Base-by-base conservation (phyloP, 148 eudicot genomes). In the Rhododendron ferrugineum region DNA sequence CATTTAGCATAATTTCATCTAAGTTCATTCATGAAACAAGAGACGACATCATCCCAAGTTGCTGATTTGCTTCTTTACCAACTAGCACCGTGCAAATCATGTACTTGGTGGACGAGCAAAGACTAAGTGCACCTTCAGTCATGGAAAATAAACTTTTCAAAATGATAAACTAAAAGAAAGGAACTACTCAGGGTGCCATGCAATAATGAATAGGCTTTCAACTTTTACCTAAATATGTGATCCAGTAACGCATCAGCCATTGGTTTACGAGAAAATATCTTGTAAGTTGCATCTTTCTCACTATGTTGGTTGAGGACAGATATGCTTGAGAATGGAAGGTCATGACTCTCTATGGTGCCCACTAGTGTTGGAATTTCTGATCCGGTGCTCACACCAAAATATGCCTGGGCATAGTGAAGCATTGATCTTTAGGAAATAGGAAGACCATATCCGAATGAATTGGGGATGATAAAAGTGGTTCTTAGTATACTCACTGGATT, bases 241-340 rank as follows among this genome's bases (percentile, higher is more conserved):
- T 96, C 95, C 84, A 96, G 92, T 79, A 92, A 90, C 64, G 85
- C 89, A 90, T 96, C 99, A 78, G 87, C 85, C 90, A 94, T n/a
- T 26, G 94, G 95, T 84, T 89, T 75, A 64, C 98, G 95, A 34
- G 99, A 96, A 91, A 96, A 96, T 72, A 96, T 87, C 92, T 96
- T 96, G 94, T 91, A 95, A 34, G 94, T 90, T 86, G 89, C 83
- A 78, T 96, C 98, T 13, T 89, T 85, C 60, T 82, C 88, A 66
- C 73, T 58, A 49, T 96, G 96, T 87, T 90, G 87, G 92, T 91
- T 95, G 49, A 96, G 92, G 75, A 96, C 89, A 66, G 97, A 92
- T 84, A 96, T 89, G 88, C 96, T 88, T 42, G 99, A 91, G 85
- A 96, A 96, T 47, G 97, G 98, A 86, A 96, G 88, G 78, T 91